These are phyloP conservation scores for Trichoderma oligosporum DNA, from an alignment of 2,329 filamentous ascomycete species.

Conservation along the genomic window DNA sequence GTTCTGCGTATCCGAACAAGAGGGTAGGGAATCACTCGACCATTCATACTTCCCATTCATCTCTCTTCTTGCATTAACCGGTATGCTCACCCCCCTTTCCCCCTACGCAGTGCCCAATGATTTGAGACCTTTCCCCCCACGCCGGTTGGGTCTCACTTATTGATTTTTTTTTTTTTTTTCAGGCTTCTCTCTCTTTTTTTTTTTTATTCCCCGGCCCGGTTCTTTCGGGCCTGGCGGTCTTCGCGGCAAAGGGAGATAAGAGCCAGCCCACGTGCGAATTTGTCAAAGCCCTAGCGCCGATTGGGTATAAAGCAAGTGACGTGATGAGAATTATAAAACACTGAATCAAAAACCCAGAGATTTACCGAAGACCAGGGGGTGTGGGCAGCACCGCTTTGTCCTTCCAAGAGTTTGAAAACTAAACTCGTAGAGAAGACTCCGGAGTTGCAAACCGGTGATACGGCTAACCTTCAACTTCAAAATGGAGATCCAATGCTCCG, in stretches of 20 bases:
- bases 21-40: not conserved
- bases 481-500: slow-evolving; percentile 14
- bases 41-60: not conserved
- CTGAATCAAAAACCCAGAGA: slow-evolving; percentile 15
- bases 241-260: slow-evolving; percentile 20
- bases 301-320: slow-evolving; percentile 14
- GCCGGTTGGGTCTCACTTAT: not conserved
- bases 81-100: not conserved
- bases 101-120: slow-evolving; percentile 9
- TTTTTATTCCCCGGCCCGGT: slow-evolving; percentile 1
- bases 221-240: slow-evolving; percentile 17
- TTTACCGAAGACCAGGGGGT: slow-evolving; percentile 5
- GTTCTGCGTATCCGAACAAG: not conserved
- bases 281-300: slow-evolving; percentile 18
- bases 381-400: not conserved
- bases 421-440: too few relatives aligned
- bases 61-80: slow-evolving; percentile 5
- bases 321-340: slow-evolving; percentile 4
- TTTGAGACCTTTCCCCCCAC: slow-evolving; percentile 11
- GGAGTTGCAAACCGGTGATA: not conserved
- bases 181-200: not conserved
- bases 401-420: not conserved
- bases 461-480: not conserved
- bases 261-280: slow-evolving; percentile 19
- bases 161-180: not conserved